A percentile compares a stretch with the other conserved stretches of the same genome.
These are phyloP conservation scores for Annulohypoxylon nitens DNA, from an alignment of 495 filamentous ascomycete species.

Conservation along the genomic window DNA sequence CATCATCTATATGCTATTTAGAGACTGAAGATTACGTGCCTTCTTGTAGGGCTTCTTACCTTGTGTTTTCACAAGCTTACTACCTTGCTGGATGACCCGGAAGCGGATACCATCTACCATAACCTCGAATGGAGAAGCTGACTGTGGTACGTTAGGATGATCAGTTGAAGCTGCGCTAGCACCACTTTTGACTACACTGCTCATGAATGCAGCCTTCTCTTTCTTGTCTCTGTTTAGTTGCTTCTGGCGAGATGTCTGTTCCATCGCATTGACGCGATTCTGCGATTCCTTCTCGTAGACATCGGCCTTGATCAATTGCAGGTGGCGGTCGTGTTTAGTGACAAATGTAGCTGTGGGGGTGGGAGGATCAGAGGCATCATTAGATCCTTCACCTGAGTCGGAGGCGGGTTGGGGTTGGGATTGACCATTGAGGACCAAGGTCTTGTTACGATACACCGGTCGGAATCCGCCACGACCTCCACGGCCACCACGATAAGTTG, in stretches of 20 bases:
- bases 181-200: constrained; percentile 55
- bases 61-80: constrained; percentile 81
- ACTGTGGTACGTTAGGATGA: constrained; percentile 51
- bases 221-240: constrained; percentile 69
- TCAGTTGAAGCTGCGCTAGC: constrained; percentile 50
- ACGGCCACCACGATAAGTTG: constrained; percentile 58
- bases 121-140: constrained; percentile 71
- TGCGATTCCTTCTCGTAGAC: constrained; percentile 83
- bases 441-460: constrained; percentile 74
- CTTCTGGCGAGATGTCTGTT: constrained; percentile 75
- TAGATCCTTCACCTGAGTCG: constrained; percentile 46
- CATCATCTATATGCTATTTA: constrained; percentile 70
- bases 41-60: constrained; percentile 63
- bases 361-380: constrained; percentile 54
- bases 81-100: constrained; percentile 79
- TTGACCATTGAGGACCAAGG: constrained; percentile 75
- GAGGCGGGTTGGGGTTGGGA: constrained; percentile 47
- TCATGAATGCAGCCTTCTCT: constrained; percentile 71
- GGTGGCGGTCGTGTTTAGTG: constrained; percentile 82
- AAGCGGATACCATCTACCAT: constrained; percentile 82
- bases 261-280: constrained; percentile 78
- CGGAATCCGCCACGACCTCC: constrained; percentile 57
- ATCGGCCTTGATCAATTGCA: constrained; percentile 88
- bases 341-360: constrained; percentile 73
- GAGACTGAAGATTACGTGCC: constrained; percentile 42